Conservation (phyloP, 2,329 filamentous ascomycete species). For the Nothophaeocryptopus gaeumannii region DNA sequence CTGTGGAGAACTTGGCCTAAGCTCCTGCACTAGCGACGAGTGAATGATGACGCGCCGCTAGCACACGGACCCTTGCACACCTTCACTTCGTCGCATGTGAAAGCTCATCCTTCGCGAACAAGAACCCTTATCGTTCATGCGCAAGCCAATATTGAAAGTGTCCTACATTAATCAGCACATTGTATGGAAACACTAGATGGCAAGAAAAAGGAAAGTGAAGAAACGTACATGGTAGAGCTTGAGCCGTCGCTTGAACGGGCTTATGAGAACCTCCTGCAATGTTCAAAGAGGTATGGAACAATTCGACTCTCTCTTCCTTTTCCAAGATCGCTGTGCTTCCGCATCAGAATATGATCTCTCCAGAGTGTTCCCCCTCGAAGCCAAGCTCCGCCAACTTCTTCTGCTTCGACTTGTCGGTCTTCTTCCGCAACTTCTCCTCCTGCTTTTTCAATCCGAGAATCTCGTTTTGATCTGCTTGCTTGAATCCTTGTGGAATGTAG, state of each 20-base stretch:
- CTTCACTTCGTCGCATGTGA: too few species aligned
- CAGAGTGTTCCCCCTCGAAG: slow-evolving; percentile 82
- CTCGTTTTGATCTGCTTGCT: slow-evolving; percentile 63
- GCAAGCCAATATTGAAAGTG: too few species aligned
- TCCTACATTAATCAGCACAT: too few species aligned
- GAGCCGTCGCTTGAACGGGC: too few species aligned
- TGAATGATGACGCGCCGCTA: too few species aligned
- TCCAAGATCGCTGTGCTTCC: background rate
- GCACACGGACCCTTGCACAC: too few species aligned
- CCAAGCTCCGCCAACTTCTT: slow-evolving; percentile 73
- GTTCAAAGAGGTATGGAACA: slow-evolving; percentile 37
- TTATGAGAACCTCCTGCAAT: slow-evolving; percentile 30
- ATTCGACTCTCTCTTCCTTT: slow-evolving; percentile 1
- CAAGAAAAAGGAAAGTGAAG: too few species aligned
- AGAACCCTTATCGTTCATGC: too few species aligned
- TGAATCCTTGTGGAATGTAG: slow-evolving; percentile 69
- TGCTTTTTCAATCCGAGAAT: slow-evolving; percentile 73
- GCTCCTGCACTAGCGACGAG: too few species aligned
- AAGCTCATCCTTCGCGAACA: too few species aligned
- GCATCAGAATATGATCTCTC: slow-evolving; percentile 65
- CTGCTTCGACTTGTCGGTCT: slow-evolving; percentile 67
- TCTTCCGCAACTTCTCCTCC: slow-evolving; percentile 66
- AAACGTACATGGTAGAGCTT: too few species aligned
- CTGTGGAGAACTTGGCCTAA: background rate
- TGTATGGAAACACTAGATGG: too few species aligned